Conservation (phyloP, 768 basidiomycete species). For the Auricularia heimuer region DNA sequence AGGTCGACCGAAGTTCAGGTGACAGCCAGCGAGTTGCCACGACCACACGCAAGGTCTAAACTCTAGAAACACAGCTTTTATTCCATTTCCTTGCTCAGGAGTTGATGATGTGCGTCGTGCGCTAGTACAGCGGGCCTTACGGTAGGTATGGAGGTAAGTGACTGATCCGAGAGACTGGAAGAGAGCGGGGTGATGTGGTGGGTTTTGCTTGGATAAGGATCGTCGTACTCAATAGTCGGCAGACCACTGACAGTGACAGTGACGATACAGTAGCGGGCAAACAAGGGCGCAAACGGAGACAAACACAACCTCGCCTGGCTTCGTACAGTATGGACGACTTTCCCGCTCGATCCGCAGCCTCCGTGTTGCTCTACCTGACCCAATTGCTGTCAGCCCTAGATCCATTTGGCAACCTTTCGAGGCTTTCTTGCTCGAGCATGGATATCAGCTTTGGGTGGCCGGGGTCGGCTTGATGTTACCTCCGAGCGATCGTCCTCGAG, state of each 20-base stretch:
- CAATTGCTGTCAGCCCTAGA: background rate
- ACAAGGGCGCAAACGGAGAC: too few relatives aligned
- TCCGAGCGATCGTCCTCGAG: background rate
- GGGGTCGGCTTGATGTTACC: background rate
- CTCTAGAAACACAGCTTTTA: background rate
- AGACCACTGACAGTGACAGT: too few relatives aligned
- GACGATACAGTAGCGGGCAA: too few relatives aligned
- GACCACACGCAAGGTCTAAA: background rate
- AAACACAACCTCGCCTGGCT: too few relatives aligned
- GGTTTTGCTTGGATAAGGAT: too few relatives aligned
- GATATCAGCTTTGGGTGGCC: background rate
- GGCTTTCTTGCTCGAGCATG: background rate
- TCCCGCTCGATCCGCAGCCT: background rate
- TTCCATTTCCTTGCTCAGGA: background rate
- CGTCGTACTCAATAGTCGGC: too few relatives aligned
- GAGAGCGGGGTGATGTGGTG: too few relatives aligned
- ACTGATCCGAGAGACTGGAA: background rate
- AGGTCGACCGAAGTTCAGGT: too few relatives aligned
- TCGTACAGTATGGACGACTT: background rate
- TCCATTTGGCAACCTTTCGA: background rate
- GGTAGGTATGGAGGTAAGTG: background rate
- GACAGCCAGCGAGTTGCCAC: too few relatives aligned
- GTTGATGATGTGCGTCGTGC: background rate
- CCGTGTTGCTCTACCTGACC: background rate
- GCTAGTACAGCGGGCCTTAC: background rate